Percentiles rank a stretch among this genome's conserved stretches.
These are phyloP conservation scores for Penicillium freii DNA, from an alignment of 2,329 filamentous ascomycete species.

Conservation along the genomic window DNA sequence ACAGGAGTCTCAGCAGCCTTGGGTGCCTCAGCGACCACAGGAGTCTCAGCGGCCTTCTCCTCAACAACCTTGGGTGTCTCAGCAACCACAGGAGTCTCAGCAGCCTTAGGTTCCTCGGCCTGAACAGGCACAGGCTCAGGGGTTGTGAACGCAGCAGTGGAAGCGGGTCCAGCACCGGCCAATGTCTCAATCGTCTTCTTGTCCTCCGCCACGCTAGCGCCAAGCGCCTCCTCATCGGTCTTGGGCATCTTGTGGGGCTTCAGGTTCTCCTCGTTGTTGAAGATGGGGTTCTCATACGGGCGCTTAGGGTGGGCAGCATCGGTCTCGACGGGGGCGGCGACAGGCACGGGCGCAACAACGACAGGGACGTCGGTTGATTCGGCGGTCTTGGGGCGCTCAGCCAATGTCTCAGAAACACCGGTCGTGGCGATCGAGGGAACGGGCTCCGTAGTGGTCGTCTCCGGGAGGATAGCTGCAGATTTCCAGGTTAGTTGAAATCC, in stretches of 20 bases:
- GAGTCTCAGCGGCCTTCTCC: no score
- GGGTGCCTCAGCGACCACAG: not conserved
- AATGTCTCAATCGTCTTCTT: slow-evolving; percentile 19
- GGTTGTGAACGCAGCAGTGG: slow-evolving; percentile 20
- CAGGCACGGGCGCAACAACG: slow-evolving; percentile 2
- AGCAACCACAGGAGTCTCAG: not conserved
- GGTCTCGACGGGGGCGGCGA: slow-evolving; percentile 14
- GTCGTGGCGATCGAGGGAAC: slow-evolving; percentile 15
- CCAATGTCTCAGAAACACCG: slow-evolving; percentile 6
- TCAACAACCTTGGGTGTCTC: no score
- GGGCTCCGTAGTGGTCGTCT: slow-evolving; percentile 21
- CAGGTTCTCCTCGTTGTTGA: slow-evolving; percentile 29
- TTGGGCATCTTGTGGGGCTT: slow-evolving; percentile 39
- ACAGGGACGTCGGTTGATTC: slow-evolving; percentile 8
- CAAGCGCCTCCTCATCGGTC: slow-evolving; percentile 30
- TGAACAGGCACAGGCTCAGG: slow-evolving; percentile 20
- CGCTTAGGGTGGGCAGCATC: slow-evolving; percentile 33
- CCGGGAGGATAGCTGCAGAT: slow-evolving; percentile 22
- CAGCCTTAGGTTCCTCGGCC: slow-evolving; percentile 5
- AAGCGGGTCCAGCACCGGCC: slow-evolving; percentile 22
- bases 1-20: not conserved
- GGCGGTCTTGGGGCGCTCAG: slow-evolving; percentile 17
- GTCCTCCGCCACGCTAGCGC: slow-evolving; percentile 14
- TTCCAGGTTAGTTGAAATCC: not conserved
- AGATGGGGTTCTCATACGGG: slow-evolving; percentile 36